Percentiles rank a stretch among this genome's conserved stretches.
Evolutionary conservation across 257 asterid genomes (phyloP).

Genomic region (Plantago major): DNA sequence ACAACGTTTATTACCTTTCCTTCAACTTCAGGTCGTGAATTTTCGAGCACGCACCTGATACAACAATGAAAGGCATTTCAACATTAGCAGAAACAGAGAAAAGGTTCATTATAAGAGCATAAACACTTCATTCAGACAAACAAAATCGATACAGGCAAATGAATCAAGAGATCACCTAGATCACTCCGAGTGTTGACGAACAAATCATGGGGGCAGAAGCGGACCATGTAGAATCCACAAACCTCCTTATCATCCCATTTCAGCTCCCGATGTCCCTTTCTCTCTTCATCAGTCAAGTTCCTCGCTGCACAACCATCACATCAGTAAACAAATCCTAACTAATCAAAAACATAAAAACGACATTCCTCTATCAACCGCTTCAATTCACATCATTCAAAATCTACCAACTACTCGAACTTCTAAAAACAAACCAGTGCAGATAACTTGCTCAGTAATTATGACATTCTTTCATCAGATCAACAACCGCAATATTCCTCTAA

Average conservation of each 20-base stretch:
- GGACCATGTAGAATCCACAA: constrained; percentile 86
- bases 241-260: constrained; percentile 96
- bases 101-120: neutral
- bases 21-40: constrained; percentile 92
- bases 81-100: neutral
- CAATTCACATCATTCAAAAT: neutral
- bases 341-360: neutral
- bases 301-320: constrained; percentile 50
- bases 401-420: neutral
- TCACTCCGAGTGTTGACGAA: constrained; percentile 94
- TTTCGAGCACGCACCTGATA: constrained; percentile 80
- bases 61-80: constrained; percentile 18
- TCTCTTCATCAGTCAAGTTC: constrained; percentile 89
- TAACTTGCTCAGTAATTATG: no score
- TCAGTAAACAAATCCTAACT: neutral
- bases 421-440: neutral
- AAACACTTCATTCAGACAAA: neutral
- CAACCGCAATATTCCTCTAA: no score
- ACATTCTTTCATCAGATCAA: no score
- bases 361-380: neutral
- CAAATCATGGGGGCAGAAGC: constrained; percentile 96
- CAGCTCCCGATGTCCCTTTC: constrained; percentile 75
- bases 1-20: constrained; percentile 56
- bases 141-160: neutral
- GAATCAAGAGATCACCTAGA: constrained; percentile 44